These are phyloP conservation scores for Sarocladium brachiariae DNA, from an alignment of 2,329 filamentous ascomycete species.

Conservation along the genomic window DNA sequence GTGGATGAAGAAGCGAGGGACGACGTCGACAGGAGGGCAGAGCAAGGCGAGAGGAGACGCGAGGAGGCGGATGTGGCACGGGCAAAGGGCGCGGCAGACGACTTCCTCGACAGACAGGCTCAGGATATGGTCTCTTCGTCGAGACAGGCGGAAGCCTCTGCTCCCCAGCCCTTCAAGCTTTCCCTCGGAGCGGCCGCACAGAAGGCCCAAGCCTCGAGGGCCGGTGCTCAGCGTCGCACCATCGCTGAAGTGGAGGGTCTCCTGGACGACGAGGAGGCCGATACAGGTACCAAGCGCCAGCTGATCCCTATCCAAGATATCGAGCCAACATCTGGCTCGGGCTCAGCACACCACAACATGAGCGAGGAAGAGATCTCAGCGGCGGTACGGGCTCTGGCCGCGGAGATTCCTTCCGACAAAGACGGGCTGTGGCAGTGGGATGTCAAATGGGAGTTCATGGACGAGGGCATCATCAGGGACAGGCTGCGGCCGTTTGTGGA, in stretches of 20 bases:
- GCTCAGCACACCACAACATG: conserved; percentile 47
- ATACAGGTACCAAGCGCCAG: conserved; percentile 61
- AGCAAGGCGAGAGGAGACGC: conserved; percentile 66
- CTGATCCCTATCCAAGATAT: conserved; percentile 73
- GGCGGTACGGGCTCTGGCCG: conserved; percentile 73
- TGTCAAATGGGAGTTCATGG: conserved; percentile 87
- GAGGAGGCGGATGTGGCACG: conserved; percentile 68
- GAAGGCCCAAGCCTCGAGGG: conserved; percentile 52
- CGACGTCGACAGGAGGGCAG: conserved; percentile 72
- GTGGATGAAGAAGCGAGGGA: conserved; percentile 70
- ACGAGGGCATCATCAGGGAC: conserved; percentile 71
- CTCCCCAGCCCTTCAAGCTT: conserved; percentile 81
- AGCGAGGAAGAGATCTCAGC: conserved; percentile 82
- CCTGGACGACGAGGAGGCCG: conserved; percentile 89
- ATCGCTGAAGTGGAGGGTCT: conserved; percentile 92
- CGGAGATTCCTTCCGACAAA: conserved; percentile 83
- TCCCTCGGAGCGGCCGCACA: conserved; percentile 86
- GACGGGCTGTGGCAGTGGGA: conserved; percentile 87
- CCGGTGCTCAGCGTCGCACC: conserved; percentile 60
- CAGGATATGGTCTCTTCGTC: conserved; percentile 62
- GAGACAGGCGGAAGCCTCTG: conserved; percentile 33
- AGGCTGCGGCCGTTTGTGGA: conserved; percentile 92
- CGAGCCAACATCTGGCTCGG: conserved; percentile 58
- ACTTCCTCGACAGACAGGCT: conserved; percentile 80
- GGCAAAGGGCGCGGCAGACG: conserved; percentile 78